Evolutionary conservation across 2,329 filamentous ascomycete species (phyloP).

Genomic region (Arachnopeziza araneosa): DNA sequence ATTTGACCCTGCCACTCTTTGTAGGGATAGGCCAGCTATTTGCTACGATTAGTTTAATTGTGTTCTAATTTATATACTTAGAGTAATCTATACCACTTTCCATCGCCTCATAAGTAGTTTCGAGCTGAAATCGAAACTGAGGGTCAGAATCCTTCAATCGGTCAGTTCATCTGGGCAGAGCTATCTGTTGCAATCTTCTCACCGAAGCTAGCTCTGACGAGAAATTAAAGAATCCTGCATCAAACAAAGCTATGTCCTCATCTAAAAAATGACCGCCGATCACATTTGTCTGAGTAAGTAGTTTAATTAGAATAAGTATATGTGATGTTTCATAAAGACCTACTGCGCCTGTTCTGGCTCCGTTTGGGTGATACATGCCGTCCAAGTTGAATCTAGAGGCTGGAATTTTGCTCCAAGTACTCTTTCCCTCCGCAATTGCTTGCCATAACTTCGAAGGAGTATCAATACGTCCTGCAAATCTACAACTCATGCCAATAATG

Average conservation of each 20-base stretch:
- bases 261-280: not conserved
- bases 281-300: not conserved
- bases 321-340: not conserved
- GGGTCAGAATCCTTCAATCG: constrained; percentile 14
- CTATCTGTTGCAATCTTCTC: not conserved
- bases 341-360: not conserved
- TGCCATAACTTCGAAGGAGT: constrained; percentile 64
- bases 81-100: constrained; percentile 5
- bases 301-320: not conserved
- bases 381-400: constrained; percentile 40
- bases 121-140: constrained; percentile 25
- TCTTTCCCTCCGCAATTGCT: constrained; percentile 63
- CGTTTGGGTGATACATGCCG: constrained; percentile 35
- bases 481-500: constrained; percentile 46
- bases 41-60: not conserved
- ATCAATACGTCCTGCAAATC: constrained; percentile 44
- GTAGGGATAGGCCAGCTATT: not conserved
- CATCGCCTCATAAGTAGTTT: constrained; percentile 26
- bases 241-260: not conserved
- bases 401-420: constrained; percentile 39
- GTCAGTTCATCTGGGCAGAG: not conserved
- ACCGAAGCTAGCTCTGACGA: not conserved
- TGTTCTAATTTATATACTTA: not conserved
- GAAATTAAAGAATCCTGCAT: not conserved
- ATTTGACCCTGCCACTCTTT: not conserved